Conservation (phyloP, 495 filamentous ascomycete species). For the Neurospora sp. region DNA sequence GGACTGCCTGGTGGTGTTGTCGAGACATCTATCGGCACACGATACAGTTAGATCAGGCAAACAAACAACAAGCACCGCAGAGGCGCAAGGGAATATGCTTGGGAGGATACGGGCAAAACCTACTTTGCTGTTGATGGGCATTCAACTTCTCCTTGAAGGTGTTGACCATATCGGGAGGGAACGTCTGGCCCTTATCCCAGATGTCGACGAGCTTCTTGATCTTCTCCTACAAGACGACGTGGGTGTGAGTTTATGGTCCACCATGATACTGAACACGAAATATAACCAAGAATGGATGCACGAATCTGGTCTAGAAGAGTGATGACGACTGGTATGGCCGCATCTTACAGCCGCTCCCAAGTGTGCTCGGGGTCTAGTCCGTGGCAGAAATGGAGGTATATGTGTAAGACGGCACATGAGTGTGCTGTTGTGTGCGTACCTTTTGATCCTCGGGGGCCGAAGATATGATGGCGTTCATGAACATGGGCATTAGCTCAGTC, state of each 20-base stretch:
- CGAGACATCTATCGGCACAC: constrained; percentile 49
- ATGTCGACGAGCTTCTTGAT: constrained; percentile 94
- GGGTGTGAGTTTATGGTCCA: constrained; percentile 31
- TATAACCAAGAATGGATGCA: background rate
- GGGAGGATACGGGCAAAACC: constrained; percentile 31
- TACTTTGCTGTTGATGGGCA: constrained; percentile 51
- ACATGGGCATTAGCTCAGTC: constrained; percentile 78
- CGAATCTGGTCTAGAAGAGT: background rate
- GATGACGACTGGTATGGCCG: background rate
- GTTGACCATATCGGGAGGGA: constrained; percentile 70
- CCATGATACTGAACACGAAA: constrained; percentile 1
- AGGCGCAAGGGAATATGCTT: background rate
- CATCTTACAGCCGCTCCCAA: background rate
- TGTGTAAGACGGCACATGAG: constrained; percentile 4
- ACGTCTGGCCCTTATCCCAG: constrained; percentile 92
- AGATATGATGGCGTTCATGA: constrained; percentile 94
- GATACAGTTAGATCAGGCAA: constrained; percentile 24
- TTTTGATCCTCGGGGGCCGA: constrained; percentile 91
- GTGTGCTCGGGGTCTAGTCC: background rate
- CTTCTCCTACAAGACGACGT: constrained; percentile 65
- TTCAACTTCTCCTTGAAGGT: constrained; percentile 80
- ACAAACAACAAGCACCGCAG: background rate
- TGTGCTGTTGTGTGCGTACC: constrained; percentile 55
- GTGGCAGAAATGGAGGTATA: background rate
- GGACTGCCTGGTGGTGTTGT: constrained; percentile 77